Evolutionary conservation across 441 rosid species (phyloP).

Genomic region (Erysimum pusillum): DNA sequence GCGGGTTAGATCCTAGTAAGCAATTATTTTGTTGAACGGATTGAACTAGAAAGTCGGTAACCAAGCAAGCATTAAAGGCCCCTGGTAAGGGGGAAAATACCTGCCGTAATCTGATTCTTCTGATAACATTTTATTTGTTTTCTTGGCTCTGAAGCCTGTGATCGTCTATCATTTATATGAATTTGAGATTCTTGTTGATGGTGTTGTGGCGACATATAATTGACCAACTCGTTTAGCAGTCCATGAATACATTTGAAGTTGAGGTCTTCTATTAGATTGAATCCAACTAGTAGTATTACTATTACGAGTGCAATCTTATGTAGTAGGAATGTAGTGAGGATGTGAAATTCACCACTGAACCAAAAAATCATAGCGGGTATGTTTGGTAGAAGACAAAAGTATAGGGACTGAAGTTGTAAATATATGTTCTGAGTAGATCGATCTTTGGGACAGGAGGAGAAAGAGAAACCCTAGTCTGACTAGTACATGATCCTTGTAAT

Average conservation of each 20-base stretch:
- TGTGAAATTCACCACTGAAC: not conserved
- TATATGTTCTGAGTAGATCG: not conserved
- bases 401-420: constrained; percentile 27
- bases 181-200: constrained; percentile 9
- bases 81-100: not conserved
- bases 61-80: too few species aligned
- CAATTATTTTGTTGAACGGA: not conserved
- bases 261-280: not conserved
- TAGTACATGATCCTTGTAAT: not conserved
- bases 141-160: not conserved
- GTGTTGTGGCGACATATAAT: not conserved
- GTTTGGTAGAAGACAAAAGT: constrained; percentile 3
- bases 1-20: not conserved
- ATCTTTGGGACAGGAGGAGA: not conserved
- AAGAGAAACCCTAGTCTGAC: constrained; percentile 38
- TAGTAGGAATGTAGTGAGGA: not conserved
- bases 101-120: constrained; percentile 20
- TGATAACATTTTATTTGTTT: constrained; percentile 6
- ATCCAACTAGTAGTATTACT: not conserved
- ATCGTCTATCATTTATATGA: not conserved
- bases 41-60: not conserved
- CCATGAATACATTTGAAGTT: not conserved
- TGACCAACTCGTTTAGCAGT: not conserved
- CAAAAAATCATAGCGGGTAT: not conserved
- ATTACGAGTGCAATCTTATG: not conserved